Conservation (phyloP, 306 rosid species). For the Quercus suber region DNA sequence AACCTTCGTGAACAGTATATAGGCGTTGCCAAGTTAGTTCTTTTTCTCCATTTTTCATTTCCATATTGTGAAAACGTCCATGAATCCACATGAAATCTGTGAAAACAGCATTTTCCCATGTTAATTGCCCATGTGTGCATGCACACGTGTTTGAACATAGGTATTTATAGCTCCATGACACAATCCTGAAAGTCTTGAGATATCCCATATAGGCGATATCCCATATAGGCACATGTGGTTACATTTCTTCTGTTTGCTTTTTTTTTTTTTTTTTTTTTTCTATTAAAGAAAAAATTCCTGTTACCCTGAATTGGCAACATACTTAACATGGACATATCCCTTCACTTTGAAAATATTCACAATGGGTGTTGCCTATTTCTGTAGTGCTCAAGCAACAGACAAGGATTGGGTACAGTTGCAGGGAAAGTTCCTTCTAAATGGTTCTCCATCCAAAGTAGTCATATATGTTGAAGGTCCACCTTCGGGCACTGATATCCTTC, state of each 20-base stretch:
- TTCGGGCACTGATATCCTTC: conserved; percentile 79
- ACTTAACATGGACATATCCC: background rate
- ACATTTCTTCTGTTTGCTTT: background rate
- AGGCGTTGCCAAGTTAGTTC: conserved; percentile 78
- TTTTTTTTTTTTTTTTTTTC: background rate
- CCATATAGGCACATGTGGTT: background rate
- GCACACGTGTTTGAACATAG: background rate
- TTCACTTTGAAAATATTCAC: conserved; percentile 26
- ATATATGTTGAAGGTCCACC: conserved; percentile 94
- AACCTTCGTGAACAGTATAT: conserved; percentile 80
- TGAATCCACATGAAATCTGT: background rate
- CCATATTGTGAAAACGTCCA: background rate
- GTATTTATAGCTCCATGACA: background rate
- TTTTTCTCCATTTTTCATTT: conserved; percentile 1
- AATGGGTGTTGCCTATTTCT: conserved; percentile 21
- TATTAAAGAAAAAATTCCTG: background rate
- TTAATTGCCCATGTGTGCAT: background rate
- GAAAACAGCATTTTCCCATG: conserved; percentile 3
- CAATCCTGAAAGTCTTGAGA: background rate
- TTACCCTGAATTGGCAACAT: background rate
- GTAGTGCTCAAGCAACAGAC: conserved; percentile 89
- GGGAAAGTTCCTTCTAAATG: conserved; percentile 90
- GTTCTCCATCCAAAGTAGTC: conserved; percentile 68
- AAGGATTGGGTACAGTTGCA: conserved; percentile 81
- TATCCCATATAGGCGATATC: background rate